Base-by-base conservation (phyloP, 176 grass and related monocot genomes). In the Triticum monococcum region DNA sequence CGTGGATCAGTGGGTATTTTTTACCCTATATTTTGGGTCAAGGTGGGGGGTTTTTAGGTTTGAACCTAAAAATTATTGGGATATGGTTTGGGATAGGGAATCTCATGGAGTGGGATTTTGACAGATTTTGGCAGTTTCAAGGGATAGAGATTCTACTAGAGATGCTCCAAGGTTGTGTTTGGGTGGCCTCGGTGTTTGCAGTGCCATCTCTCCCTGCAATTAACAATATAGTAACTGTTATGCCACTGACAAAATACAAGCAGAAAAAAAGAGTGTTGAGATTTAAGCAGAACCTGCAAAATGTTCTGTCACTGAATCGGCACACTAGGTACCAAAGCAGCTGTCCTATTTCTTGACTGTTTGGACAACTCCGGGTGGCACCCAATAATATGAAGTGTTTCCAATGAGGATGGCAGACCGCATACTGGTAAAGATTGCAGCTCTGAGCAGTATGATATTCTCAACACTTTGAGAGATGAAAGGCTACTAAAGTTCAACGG, bases 291-390 rank as follows among this genome's bases (percentile, higher is more conserved):
- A 12, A 37, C 67, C 67, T 69, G 67, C 31, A 36, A 69, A 20
- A 36, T 37, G 9, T 69, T 36, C 38, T 40, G 67, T 69, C 32
- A 69, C 32, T 37, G 67, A 37, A 69, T 69, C 67, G 2, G 28
- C 17, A 69, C 67, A 16, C 16, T 17, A 69, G 67, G 67, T 36
- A 37, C 67, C 11, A 22, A 18, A 33, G 67, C 36, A 72, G 6
- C 35, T n/a, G 22, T 23, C 68, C 18, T 72, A 35, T 72, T 72
- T 72, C 68, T 22, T 72, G 68, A 66, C 9, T 81, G 79, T 7
- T 64, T 59, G 8, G 32, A 65, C 36, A 81, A 81, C 79, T 26
- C 40, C 38, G 79, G 38, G 64, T 81, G 59, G 79, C 79, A 81
- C 24, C 26, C 40, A 64, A 18, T 31, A n/a, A 81, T 45, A 26